These are phyloP conservation scores for Urtica urens DNA, from an alignment of 306 rosid species.

Conservation along the genomic window DNA sequence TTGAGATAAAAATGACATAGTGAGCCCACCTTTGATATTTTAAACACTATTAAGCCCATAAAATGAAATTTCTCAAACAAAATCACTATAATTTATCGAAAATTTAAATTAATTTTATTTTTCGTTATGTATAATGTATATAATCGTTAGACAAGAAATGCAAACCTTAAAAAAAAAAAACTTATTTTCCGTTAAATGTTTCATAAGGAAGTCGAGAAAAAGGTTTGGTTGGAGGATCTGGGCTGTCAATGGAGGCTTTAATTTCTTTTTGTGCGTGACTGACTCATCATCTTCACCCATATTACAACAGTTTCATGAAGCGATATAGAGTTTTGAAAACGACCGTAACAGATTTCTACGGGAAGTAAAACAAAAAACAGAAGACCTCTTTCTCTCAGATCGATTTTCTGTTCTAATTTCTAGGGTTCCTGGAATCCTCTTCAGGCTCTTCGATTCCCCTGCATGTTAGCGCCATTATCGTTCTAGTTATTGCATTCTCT, in stretches of 20 bases:
- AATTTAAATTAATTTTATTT: too few species aligned
- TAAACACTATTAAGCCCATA: too few species aligned
- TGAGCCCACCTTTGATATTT: too few species aligned
- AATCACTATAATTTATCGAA: too few species aligned
- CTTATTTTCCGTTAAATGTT: background rate
- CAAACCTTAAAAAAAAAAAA: background rate
- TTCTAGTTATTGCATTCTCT: background rate
- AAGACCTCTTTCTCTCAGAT: background rate
- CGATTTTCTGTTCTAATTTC: conserved; percentile 11
- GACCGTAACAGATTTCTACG: conserved; percentile 17
- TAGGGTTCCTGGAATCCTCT: conserved; percentile 12
- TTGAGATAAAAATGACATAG: too few species aligned
- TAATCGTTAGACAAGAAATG: too few species aligned
- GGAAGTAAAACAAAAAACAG: background rate
- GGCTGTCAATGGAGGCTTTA: background rate
- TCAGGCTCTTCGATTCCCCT: background rate
- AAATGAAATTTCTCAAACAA: too few species aligned
- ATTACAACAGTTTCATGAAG: background rate
- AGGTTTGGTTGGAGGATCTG: background rate
- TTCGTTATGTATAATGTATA: too few species aligned
- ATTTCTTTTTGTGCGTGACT: conserved; percentile 7
- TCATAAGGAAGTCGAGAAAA: background rate
- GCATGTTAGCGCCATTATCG: background rate
- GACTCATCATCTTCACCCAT: background rate
- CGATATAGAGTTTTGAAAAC: background rate